Percentiles rank a stretch among this genome's conserved stretches.
Conservation (phyloP, 208 protist species). For the Paratrypanosoma confusum region DNA sequence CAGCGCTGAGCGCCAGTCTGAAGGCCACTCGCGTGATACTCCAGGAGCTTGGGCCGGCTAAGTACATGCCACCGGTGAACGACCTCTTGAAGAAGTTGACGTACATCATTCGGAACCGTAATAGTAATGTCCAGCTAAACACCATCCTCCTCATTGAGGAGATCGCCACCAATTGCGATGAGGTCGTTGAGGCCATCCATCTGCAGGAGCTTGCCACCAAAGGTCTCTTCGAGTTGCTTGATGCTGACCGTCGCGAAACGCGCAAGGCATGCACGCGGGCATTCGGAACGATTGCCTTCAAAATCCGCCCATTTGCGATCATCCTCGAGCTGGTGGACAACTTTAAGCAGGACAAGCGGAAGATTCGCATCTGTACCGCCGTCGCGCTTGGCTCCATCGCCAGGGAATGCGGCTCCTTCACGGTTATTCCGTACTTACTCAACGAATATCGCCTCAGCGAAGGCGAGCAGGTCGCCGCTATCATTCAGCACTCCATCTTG, state of each 20-base stretch:
- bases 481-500: constrained; percentile 96
- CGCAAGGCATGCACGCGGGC: constrained; percentile 93
- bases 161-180: constrained; percentile 87
- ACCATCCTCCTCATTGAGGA: constrained; percentile 96
- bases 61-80: constrained; percentile 94
- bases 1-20: constrained; percentile 94
- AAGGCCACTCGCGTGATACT: constrained; percentile 95
- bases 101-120: constrained; percentile 98
- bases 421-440: constrained; percentile 98
- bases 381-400: constrained; percentile 99
- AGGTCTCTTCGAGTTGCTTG: constrained; percentile 98
- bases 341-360: constrained; percentile 98
- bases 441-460: constrained; percentile 99
- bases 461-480: constrained; percentile 89
- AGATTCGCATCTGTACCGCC: constrained; percentile 99
- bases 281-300: constrained; percentile 98
- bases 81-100: constrained; percentile 97
- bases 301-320: constrained; percentile 98
- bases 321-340: constrained; percentile 98
- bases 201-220: constrained; percentile 98
- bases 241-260: constrained; percentile 97
- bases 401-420: constrained; percentile 97
- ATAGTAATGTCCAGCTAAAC: constrained; percentile 98
- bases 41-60: constrained; percentile 92
- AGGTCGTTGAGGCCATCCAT: constrained; percentile 78